Evolutionary conservation across 2,329 filamentous ascomycete genomes (phyloP).

Genomic region (Emericellopsis atlantica): DNA sequence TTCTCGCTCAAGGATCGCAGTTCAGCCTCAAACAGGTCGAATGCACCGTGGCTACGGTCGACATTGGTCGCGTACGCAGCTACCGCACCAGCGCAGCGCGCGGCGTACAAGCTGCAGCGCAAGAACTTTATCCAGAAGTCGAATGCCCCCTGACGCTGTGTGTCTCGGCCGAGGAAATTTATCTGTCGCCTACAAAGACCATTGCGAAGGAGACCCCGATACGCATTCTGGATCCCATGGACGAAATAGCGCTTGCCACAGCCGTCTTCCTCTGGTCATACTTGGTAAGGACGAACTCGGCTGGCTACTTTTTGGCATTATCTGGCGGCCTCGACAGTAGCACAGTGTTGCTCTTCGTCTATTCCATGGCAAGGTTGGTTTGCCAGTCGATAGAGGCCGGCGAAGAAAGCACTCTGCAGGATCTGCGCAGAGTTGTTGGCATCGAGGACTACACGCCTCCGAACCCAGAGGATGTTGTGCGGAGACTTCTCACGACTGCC

Average conservation of each 20-base stretch:
- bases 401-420: constrained; percentile 11
- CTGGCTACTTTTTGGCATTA: constrained; percentile 1
- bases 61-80: constrained; percentile 28
- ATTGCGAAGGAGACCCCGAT: constrained; percentile 6
- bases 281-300: neutral
- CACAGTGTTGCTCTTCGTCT: neutral
- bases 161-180: constrained; percentile 11
- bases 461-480: constrained; percentile 41
- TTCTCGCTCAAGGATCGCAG: constrained; percentile 50
- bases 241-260: constrained; percentile 1
- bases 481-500: constrained; percentile 24
- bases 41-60: constrained; percentile 51
- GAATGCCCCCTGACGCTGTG: constrained; percentile 14
- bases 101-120: constrained; percentile 18
- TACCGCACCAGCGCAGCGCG: too few species aligned
- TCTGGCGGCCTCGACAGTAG: constrained; percentile 1
- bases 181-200: constrained; percentile 12
- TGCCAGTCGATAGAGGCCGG: constrained; percentile 32
- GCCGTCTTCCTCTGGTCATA: constrained; percentile 2
- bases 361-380: constrained; percentile 16
- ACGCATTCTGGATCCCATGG: constrained; percentile 12
- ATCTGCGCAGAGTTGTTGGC: constrained; percentile 12
- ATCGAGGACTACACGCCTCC: constrained; percentile 30
- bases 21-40: constrained; percentile 42
- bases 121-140: constrained; percentile 15